Evolutionary conservation across 2,329 filamentous ascomycete genomes (phyloP).

Genomic region (Xylariaceae sp.): DNA sequence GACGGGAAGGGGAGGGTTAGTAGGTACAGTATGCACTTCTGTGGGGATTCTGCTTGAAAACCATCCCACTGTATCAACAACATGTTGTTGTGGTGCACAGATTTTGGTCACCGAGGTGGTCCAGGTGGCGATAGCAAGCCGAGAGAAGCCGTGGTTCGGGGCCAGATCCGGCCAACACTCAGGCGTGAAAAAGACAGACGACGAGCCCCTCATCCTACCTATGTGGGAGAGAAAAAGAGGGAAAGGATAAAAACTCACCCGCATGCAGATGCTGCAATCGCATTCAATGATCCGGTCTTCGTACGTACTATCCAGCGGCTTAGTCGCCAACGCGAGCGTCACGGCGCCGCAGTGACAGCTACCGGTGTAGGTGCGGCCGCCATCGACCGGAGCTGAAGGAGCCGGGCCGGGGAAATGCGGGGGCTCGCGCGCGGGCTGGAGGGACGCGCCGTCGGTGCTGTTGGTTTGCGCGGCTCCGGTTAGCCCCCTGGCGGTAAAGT

Average conservation of each 20-base stretch:
- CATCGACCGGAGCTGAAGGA: slow-evolving; percentile 30
- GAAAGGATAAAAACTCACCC: background rate
- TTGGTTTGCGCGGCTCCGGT: no score
- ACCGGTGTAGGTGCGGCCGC: slow-evolving; percentile 37
- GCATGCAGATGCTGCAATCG: slow-evolving; percentile 41
- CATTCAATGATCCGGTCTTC: slow-evolving; percentile 33
- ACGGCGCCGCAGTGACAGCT: slow-evolving; percentile 47
- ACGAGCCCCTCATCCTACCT: no score
- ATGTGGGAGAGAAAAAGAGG: no score
- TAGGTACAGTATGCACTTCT: no score
- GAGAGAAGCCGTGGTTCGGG: no score
- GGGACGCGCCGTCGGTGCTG: slow-evolving; percentile 32
- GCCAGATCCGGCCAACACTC: no score
- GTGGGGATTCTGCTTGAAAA: no score
- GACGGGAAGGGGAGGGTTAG: background rate
- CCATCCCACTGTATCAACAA: no score
- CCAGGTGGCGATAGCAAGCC: no score
- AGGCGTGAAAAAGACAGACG: background rate
- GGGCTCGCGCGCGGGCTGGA: slow-evolving; percentile 25
- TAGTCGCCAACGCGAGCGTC: slow-evolving; percentile 33
- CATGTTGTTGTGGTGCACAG: background rate
- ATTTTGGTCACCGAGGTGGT: no score
- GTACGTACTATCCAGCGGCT: slow-evolving; percentile 31
- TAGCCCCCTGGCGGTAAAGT: no score
- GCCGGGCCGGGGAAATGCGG: slow-evolving; percentile 18